These are phyloP conservation scores for Penicillium simplicissimum DNA, from an alignment of 495 filamentous ascomycete species.

Conservation along the genomic window DNA sequence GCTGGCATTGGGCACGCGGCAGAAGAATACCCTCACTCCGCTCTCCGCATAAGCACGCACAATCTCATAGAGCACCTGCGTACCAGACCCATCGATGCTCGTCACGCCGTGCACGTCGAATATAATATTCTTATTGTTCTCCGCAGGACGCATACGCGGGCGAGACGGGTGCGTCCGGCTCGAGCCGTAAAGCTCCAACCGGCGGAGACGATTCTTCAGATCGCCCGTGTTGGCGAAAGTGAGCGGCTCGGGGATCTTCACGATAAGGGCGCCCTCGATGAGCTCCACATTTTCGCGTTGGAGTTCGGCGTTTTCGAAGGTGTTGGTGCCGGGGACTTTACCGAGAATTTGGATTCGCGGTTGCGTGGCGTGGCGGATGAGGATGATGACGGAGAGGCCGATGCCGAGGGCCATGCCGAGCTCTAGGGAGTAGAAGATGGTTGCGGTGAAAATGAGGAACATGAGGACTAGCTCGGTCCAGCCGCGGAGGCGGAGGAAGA, in stretches of 20 bases:
- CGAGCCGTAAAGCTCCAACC: slow-evolving; percentile 87
- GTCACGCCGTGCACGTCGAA: slow-evolving; percentile 98
- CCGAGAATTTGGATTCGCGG: slow-evolving; percentile 97
- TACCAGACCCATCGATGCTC: slow-evolving; percentile 85
- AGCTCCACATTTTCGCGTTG: slow-evolving; percentile 78
- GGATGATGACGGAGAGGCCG: slow-evolving; percentile 80
- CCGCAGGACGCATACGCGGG: slow-evolving; percentile 67
- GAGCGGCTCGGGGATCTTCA: slow-evolving; percentile 94
- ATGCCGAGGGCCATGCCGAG: slow-evolving; percentile 88
- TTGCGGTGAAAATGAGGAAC: slow-evolving; percentile 82
- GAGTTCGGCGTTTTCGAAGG: slow-evolving; percentile 87
- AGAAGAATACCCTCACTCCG: slow-evolving; percentile 86
- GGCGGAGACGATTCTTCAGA: slow-evolving; percentile 75
- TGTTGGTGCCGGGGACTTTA: slow-evolving; percentile 72
- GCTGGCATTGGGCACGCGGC: slow-evolving; percentile 64
- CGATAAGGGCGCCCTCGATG: slow-evolving; percentile 87
- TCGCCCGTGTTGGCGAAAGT: slow-evolving; percentile 98
- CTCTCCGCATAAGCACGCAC: slow-evolving; percentile 71
- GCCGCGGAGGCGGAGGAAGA: slow-evolving; percentile 84
- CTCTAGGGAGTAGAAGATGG: slow-evolving; percentile 88
- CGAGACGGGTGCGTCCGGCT: slow-evolving; percentile 81
- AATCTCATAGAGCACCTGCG: slow-evolving; percentile 89
- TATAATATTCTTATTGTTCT: slow-evolving; percentile 84
- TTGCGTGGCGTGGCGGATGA: slow-evolving; percentile 85
- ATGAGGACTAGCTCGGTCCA: slow-evolving; percentile 85